Base-by-base conservation (phyloP, 805 yeast genomes). In the Saccharomycopsis vini region DNA sequence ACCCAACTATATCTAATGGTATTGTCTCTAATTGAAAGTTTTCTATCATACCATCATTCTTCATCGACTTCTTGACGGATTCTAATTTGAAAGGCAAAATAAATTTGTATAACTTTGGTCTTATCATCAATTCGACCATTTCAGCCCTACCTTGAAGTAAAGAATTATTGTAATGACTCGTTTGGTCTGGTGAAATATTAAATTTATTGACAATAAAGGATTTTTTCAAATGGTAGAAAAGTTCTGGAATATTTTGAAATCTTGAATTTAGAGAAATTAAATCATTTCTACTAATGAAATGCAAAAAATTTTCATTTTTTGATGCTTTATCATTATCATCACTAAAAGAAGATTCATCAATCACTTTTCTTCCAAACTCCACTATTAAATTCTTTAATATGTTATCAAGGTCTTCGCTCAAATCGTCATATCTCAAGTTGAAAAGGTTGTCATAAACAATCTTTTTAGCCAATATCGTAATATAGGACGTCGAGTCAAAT, bases 151-250 rank as follows among this genome's bases (percentile, higher is more conserved):
- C 41, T 34, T 47, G 54, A 38, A 58, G 42, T 34, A 64, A 63
- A 56, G 60, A 53, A 36, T 58, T 57, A 46, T 66, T 68, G 46
- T 65, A 58, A 47, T 50, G 60, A 12, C 71, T 67, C n/a, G 71
- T 65, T 50, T 68, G 73, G 44, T 69, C 73, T 0, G 73, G 73
- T 40, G 67, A 62, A 9, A 67, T 59, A 47, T 68, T 68, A 52
- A 66, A 67, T 3, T 64, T 61, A 32, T 59, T 53, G 6, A 67
- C 50, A 23, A 69, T 59, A 3, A 62, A 64, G 40, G 64, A 64
- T 41, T 60, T 56, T 39, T 68, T 52, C 43, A 68, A 56, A 42
- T 59, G 53, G 44, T 64, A 67, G 2, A 62, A 52, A 40, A 61
- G 55, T 13, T 56, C 44, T 1, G 70, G 67, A 13, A 68, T 42